Base-by-base conservation (phyloP, 768 basidiomycete species). In the Multifurca ochricompacta region DNA sequence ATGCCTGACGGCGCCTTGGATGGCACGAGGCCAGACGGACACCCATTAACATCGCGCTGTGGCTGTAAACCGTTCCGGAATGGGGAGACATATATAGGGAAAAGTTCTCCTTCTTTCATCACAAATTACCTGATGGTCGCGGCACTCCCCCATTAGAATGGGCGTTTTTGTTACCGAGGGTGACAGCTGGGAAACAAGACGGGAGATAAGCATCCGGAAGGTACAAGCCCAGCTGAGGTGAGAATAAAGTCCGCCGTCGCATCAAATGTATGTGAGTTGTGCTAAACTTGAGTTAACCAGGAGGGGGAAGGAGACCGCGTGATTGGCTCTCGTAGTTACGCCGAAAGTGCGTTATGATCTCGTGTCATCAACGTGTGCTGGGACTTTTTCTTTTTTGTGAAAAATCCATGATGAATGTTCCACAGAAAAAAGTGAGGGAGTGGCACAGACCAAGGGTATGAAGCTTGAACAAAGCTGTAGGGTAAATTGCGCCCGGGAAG, bases 311-410 rank as follows among this genome's bases (percentile, higher is more conserved):
- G 18, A 6, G 23, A 23, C 58, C 54, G 18, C 36, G 37, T 30
- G 58, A 56, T 57, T 48, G 54, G 58, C 54, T 50, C 54, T 50
- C 58, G 18, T 32, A 25, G 18, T 47, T 50, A 50, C 48, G 54
- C 54, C 52, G 37, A 13, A 27, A 13, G 44, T 35, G 51, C 31
- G 37, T 46, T 31, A 49, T 47, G 48, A 41, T 56, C 58, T 57
- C 58, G 58, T 59, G 58, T 57, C 49, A 44, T 37, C 58, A 59
- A 59, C 58, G 58, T 59, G 57, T 59, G 27, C 23, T 16, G 9
- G 7, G 30, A 25, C 36, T 36, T 46, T 52, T 34, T 51, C 30
- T 14, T 2, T 44, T 32, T 48, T 51, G 19, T 36, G 44, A 51
- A 23, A 36, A 34, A n/a, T n/a, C n/a, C n/a, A n/a, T n/a, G 37